Conservation (phyloP, 2,329 filamentous ascomycete species). For the Alternaria consortialis region DNA sequence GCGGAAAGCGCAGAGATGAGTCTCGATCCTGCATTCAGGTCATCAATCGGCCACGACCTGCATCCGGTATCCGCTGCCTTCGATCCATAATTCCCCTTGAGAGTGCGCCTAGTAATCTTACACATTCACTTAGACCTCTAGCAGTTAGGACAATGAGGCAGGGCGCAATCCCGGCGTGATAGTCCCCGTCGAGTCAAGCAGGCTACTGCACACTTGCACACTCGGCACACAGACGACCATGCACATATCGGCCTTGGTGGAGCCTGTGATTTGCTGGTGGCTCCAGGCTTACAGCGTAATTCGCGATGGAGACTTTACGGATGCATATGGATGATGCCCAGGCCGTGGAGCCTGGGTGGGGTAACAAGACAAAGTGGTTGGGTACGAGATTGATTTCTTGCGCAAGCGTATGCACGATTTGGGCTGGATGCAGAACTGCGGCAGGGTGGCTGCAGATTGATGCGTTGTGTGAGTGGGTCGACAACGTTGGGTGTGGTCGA, state of each 20-base stretch:
- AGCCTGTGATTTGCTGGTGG: constrained; percentile 29
- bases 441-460: constrained; percentile 25
- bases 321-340: constrained; percentile 20
- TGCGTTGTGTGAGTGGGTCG: constrained; percentile 29
- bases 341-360: constrained; percentile 20
- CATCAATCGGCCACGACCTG: constrained; percentile 31
- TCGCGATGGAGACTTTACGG: constrained; percentile 20
- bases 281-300: constrained; percentile 20
- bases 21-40: constrained; percentile 39
- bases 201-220: constrained; percentile 35
- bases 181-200: constrained; percentile 23
- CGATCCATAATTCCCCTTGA: constrained; percentile 17
- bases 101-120: constrained; percentile 16
- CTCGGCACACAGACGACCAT: constrained; percentile 28
- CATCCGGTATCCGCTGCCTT: constrained; percentile 26
- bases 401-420: constrained; percentile 25
- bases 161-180: constrained; percentile 22
- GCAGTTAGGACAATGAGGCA: constrained; percentile 11
- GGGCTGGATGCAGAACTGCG: constrained; percentile 21
- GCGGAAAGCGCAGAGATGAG: constrained; percentile 17
- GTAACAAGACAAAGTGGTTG: constrained; percentile 24
- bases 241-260: constrained; percentile 31
- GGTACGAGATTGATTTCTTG: constrained; percentile 19
- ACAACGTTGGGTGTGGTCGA: constrained; percentile 16
- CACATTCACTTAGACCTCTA: constrained; percentile 13